Percentiles rank a stretch among this genome's conserved stretches.
Evolutionary conservation across 2,329 filamentous ascomycete genomes (phyloP).

Genomic region (Shiraia bambusicola): DNA sequence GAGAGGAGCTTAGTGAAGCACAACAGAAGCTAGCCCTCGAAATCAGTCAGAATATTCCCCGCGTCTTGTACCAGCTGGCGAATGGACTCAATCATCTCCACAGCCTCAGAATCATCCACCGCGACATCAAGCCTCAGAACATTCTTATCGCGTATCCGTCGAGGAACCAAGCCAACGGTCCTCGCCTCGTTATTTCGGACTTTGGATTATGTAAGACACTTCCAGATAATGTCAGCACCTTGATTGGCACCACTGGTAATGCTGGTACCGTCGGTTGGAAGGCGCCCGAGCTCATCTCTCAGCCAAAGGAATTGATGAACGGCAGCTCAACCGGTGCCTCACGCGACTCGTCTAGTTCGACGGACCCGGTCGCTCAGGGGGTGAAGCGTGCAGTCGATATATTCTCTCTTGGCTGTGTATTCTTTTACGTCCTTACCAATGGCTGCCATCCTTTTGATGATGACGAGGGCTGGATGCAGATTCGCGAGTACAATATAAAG

Average conservation of each 20-base stretch:
- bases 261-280: constrained; percentile 96
- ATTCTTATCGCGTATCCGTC: constrained; percentile 77
- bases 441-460: constrained; percentile 92
- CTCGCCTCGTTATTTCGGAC: constrained; percentile 92
- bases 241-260: constrained; percentile 90
- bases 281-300: constrained; percentile 83
- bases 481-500: constrained; percentile 90
- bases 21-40: constrained; percentile 70
- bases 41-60: constrained; percentile 73
- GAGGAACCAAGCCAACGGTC: constrained; percentile 67
- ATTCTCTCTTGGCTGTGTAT: constrained; percentile 95
- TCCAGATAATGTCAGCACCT: constrained; percentile 90
- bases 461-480: constrained; percentile 83
- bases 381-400: constrained; percentile 97
- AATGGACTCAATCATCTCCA: constrained; percentile 88
- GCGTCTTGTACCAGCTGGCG: constrained; percentile 84
- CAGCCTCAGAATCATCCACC: constrained; percentile 89
- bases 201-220: constrained; percentile 98
- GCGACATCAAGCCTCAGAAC: constrained; percentile 96
- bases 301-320: constrained; percentile 47
- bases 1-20: constrained; percentile 55
- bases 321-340: constrained; percentile 48
- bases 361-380: constrained; percentile 60
- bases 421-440: constrained; percentile 96
- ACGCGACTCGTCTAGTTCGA: constrained; percentile 44